Evolutionary conservation across 768 basidiomycete species (phyloP).

Genomic region (Suillus placidus): DNA sequence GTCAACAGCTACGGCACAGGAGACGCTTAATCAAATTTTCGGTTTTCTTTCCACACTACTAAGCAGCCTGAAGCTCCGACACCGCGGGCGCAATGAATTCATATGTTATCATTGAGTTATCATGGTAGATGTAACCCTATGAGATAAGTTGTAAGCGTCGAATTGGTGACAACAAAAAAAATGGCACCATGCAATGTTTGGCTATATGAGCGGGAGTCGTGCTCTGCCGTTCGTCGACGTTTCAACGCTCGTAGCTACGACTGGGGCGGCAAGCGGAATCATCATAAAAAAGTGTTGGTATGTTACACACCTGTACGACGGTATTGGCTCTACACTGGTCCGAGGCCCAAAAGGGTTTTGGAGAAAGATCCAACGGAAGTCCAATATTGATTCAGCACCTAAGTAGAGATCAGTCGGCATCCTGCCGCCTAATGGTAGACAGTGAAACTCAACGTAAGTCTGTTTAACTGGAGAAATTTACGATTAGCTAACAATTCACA

Average conservation of each 20-base stretch:
- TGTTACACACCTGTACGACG: conserved; percentile 31
- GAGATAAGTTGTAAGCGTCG: conserved; percentile 12
- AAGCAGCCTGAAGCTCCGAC: neutral
- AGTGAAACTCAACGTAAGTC: neutral
- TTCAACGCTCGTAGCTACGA: conserved; percentile 63
- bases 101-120: neutral
- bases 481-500: no score
- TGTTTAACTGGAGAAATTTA: no score
- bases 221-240: conserved; percentile 70
- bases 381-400: conserved; percentile 67
- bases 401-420: neutral
- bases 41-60: neutral
- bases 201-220: conserved; percentile 39
- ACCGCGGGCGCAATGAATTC: neutral
- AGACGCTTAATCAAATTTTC: neutral
- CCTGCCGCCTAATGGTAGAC: neutral
- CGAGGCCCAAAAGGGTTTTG: conserved; percentile 71
- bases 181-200: conserved; percentile 53
- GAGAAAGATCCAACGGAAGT: conserved; percentile 69
- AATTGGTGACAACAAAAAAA: conserved; percentile 7
- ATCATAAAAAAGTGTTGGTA: conserved; percentile 40
- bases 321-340: conserved; percentile 56
- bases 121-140: neutral
- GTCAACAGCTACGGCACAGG: neutral
- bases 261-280: conserved; percentile 77